Percentiles rank a stretch among this genome's conserved stretches.
Conservation (phyloP, 768 basidiomycete genomes). For the Coprinopsis strossmayeri region DNA sequence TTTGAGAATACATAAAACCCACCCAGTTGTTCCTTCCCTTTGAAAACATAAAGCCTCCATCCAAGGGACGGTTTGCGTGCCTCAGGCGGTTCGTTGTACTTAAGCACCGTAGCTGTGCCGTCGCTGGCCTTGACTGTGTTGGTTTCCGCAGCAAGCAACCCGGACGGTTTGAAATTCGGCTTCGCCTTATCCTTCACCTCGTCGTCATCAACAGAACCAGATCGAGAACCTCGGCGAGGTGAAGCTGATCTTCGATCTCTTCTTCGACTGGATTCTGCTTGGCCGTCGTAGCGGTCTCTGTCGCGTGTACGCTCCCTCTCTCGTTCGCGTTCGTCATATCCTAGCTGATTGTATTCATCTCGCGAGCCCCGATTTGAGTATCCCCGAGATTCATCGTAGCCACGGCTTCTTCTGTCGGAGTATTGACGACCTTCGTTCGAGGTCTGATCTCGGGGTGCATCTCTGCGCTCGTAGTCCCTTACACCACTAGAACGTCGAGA, state of each 20-base stretch:
- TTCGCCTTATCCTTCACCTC: conserved; percentile 48
- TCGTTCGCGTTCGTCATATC: conserved; percentile 31
- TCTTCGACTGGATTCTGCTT: conserved; percentile 18
- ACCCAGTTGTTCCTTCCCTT: conserved; percentile 91
- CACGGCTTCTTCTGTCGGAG: not conserved
- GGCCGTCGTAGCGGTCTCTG: conserved; percentile 34
- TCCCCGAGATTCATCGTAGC: conserved; percentile 1
- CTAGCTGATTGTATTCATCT: conserved; percentile 7
- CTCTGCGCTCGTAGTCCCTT: conserved; percentile 1
- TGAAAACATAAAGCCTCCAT: conserved; percentile 98
- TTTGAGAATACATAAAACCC: conserved; percentile 25
- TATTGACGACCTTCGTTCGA: not conserved
- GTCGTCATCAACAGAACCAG: conserved; percentile 36
- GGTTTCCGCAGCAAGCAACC: conserved; percentile 91
- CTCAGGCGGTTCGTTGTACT: conserved; percentile 98
- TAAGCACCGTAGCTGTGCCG: conserved; percentile 79
- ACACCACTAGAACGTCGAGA: conserved; percentile 1
- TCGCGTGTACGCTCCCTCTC: conserved; percentile 38
- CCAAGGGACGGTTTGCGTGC: conserved; percentile 84
- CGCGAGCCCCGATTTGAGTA: conserved; percentile 2
- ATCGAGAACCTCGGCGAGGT: conserved; percentile 41
- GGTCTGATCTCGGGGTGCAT: not conserved
- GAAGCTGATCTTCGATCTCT: conserved; percentile 52
- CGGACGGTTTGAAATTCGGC: conserved; percentile 86
- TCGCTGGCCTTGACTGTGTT: conserved; percentile 77